These are phyloP conservation scores for Ganoderma lingzhi DNA, from an alignment of 1,284 basidiomycete genomes.

Conservation along the genomic window DNA sequence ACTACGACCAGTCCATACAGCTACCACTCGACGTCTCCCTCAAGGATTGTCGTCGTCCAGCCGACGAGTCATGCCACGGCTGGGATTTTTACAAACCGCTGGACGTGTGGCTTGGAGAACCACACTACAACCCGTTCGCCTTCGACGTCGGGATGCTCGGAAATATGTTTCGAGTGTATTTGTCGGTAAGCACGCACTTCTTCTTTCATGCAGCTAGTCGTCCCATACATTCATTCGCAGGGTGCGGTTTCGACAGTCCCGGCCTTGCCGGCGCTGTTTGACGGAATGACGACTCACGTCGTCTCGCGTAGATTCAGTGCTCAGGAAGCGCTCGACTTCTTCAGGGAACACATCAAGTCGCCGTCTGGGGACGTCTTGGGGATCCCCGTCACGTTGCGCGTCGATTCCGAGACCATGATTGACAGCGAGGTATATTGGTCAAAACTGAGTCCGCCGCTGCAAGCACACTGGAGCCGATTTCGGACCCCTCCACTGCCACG, in stretches of 20 bases:
- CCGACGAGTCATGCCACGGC: neutral
- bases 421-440: constrained; percentile 17
- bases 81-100: neutral
- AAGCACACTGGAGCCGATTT: neutral
- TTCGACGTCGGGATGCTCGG: constrained; percentile 27
- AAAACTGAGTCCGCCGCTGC: neutral
- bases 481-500: neutral
- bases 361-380: too few relatives aligned
- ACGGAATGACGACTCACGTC: constrained; percentile 20
- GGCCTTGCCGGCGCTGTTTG: constrained; percentile 12
- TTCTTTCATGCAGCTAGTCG: too few relatives aligned
- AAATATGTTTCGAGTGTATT: constrained; percentile 19
- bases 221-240: too few relatives aligned
- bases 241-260: too few relatives aligned
- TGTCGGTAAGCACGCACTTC: constrained; percentile 8
- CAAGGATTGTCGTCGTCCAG: too few relatives aligned
- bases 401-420: too few relatives aligned
- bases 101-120: too few relatives aligned
- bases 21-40: too few relatives aligned
- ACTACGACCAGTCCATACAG: too few relatives aligned
- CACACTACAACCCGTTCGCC: constrained; percentile 22
- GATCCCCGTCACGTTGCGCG: too few relatives aligned
- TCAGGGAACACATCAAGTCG: neutral
- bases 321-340: constrained; percentile 18
- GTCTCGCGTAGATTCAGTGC: constrained; percentile 13